A percentile compares a stretch with the other conserved stretches of the same genome.
Conservation (phyloP, 208 protist genomes). For the Trypanosoma vivax region DNA sequence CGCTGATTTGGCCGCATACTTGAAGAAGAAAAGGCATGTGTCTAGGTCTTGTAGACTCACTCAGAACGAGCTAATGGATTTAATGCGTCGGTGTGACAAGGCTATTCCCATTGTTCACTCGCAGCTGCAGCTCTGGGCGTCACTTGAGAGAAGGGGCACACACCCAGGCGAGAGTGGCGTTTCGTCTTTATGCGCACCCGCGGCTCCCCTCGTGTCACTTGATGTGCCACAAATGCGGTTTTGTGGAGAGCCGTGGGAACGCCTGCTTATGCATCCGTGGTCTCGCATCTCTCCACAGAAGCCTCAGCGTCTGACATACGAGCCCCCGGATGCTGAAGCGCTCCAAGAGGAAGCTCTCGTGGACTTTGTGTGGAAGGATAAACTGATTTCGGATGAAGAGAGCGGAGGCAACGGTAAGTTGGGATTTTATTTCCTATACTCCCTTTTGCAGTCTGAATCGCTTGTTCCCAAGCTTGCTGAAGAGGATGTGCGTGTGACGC, state of each 20-base stretch:
- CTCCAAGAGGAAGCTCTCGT: constrained; percentile 40
- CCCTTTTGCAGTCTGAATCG: constrained; percentile 25
- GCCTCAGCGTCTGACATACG: constrained; percentile 43
- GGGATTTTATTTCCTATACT: constrained; percentile 87
- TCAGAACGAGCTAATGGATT: constrained; percentile 41
- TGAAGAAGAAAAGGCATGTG: constrained; percentile 80
- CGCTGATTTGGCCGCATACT: constrained; percentile 71
- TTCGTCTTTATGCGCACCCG: no score
- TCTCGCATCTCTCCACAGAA: constrained; percentile 41
- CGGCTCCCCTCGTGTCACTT: constrained; percentile 13
- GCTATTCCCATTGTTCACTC: constrained; percentile 37
- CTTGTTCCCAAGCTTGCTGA: constrained; percentile 19
- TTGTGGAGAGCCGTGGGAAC: constrained; percentile 62
- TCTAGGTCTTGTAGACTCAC: constrained; percentile 59
- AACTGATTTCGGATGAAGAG: constrained; percentile 70
- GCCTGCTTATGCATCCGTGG: constrained; percentile 42
- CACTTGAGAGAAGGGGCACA: neutral
- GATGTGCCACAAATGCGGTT: constrained; percentile 30
- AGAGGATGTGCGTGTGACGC: constrained; percentile 26
- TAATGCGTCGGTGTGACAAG: constrained; percentile 50
- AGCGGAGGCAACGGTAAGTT: constrained; percentile 59
- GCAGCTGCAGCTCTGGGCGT: constrained; percentile 50
- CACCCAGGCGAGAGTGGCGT: no score
- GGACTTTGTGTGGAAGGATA: constrained; percentile 56
- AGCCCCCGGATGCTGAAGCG: constrained; percentile 17